Evolutionary conservation across 129 eudicot species (phyloP), one percentile per base, ranked within the genome.

Genomic region (Centrapalus pauciflorus): DNA sequence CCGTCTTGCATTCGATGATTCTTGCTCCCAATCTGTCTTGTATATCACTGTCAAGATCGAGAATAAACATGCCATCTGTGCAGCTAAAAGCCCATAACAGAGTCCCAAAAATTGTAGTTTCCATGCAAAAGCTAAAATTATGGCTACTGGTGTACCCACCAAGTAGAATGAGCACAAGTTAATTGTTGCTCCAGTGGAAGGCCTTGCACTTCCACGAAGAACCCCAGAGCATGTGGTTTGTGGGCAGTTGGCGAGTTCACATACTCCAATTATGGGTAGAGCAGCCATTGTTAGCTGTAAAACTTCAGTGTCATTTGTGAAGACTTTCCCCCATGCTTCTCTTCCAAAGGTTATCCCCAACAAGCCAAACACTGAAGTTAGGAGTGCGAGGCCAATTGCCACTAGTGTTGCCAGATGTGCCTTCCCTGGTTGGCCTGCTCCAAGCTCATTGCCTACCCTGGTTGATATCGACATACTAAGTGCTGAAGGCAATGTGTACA

Each of bases 141-240:
- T 78, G 23, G 99, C 99, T 32, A 94, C 85, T 7, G 99, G 97
- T 59, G 92, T 76, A 25, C 99, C 99, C 71, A 94, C 87, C 77
- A 94, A 66, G 73, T 94, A 94, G 67, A 94, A 94, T 10, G 95
- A 86, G 74, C 88, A 94, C 55, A 94, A 79, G 57, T 89, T 94
- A 55, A 94, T 89, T 64, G 83, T 82, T 11, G 97, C 99, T 14
- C 93, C 93, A 54, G 72, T 74, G 29, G 82, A 51, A 2, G 90
- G 90, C 72, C 97, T 86, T 43, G 99, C 99, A 67, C 95, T 86
- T 63, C 99, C 99, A 12, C 99, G 72, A 23, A 94, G 97, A 63
- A 83, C 97, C 55, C 99, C 99, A 41, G 95, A 89, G 48, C 95
- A 90, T 5, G 99, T 94, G 62, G 99, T 94, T 75, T 94, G 99